Percentiles rank a stretch among this genome's conserved stretches.
These are phyloP conservation scores for Amanita exitialis DNA, from an alignment of 768 basidiomycete species.

Conservation along the genomic window DNA sequence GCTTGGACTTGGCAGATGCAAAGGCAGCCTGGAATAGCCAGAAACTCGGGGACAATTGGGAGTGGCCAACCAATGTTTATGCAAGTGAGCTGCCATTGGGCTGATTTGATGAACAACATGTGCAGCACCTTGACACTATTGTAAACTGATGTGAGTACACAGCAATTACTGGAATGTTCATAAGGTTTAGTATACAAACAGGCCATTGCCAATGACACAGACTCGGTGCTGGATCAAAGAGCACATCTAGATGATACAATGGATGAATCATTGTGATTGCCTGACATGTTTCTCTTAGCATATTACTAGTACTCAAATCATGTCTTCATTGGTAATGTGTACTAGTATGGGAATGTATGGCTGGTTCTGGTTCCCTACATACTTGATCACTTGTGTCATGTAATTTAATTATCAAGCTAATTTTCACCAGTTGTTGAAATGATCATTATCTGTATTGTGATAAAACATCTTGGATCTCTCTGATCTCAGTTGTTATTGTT, in stretches of 20 bases:
- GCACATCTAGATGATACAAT: background rate
- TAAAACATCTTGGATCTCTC: no score
- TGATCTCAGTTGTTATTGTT: no score
- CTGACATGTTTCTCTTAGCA: conserved; percentile 26
- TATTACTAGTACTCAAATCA: no score
- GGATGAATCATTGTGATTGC: background rate
- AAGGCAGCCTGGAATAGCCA: conserved; percentile 2
- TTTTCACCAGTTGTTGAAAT: no score
- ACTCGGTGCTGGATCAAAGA: background rate
- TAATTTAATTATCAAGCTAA: no score
- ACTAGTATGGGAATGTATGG: no score
- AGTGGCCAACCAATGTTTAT: background rate
- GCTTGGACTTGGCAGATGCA: conserved; percentile 1
- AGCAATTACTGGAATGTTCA: conserved; percentile 1
- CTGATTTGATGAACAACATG: conserved; percentile 1
- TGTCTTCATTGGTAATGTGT: no score
- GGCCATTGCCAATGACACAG: background rate
- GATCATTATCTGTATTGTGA: no score
- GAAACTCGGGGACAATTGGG: background rate
- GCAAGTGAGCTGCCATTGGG: conserved; percentile 2
- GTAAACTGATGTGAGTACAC: background rate
- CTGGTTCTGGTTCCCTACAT: no score
- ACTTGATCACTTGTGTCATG: no score
- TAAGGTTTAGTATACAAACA: background rate
- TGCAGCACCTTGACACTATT: background rate